Base-by-base conservation (phyloP, 768 basidiomycete species). In the Phaeotremella skinneri region DNA sequence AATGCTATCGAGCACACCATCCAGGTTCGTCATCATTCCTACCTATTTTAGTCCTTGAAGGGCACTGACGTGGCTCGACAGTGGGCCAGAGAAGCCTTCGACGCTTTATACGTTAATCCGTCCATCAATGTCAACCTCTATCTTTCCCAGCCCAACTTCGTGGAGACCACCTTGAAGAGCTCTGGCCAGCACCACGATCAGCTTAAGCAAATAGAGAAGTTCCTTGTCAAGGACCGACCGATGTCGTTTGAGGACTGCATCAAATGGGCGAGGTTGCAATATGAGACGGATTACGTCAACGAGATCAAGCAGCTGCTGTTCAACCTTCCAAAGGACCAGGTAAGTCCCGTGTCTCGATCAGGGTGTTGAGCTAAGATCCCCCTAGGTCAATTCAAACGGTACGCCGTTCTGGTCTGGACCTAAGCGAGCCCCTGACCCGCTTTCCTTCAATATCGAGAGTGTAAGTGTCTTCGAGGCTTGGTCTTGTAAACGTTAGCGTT, bases 401-500 rank as follows among this genome's bases (percentile, higher is more conserved):
- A 90, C 91, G 67, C 93, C 92, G 11, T 99, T 99, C 83, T 99
- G 96, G 96, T 93, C 91, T 68, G 91, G 93, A 20, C 96, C 96
- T 2, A 99, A 99, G 81, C 85, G 96, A 60, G 94, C 93, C 5
- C 96, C 96, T 13, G 91, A 97, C 49, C 82, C 94, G 26, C 80
- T 99, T 63, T 81, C 81, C 4, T 99, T 98, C 79, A 82, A 92
- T 78, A 84, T 90, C 9, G 86, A 82, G 64, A 86, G 97, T 71
- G 94, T 97, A 72, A 77, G 89, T 80, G 0, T 0, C 5, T 27
- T 63, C 21, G 3, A 52, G 49, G 26, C 29, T 26, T 56, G 55
- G 21, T 20, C 31, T 26, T 7, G 6, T 45, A 21, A 7, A 37
- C 34, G 7, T 37, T 7, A 7, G 9, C 17, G 34, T 27, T 4